Percentiles rank a stretch among this genome's conserved stretches.
phyloP scores from a whole-genome alignment of 2,329 filamentous ascomycete genomes.

The Arthroderma sp. region DNA sequence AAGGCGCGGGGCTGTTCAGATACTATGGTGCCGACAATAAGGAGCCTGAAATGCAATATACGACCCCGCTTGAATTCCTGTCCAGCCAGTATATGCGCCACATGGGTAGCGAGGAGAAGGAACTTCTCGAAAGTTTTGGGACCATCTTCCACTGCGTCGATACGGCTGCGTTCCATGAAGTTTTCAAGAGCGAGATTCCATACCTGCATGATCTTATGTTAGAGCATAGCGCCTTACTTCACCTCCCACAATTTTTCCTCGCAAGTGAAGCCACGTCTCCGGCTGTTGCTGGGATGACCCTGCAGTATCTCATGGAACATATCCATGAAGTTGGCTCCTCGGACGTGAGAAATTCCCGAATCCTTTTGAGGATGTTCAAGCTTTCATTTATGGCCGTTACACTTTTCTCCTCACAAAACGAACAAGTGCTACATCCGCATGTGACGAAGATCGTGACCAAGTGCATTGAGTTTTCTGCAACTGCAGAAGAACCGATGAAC shows the following conservation, averaged over 20 bases:
- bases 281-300: slow-evolving; percentile 93
- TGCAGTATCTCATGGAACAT: slow-evolving; percentile 93
- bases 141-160: slow-evolving; percentile 98
- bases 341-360: slow-evolving; percentile 84
- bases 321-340: slow-evolving; percentile 89
- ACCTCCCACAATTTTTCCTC: slow-evolving; percentile 95
- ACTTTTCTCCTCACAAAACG: slow-evolving; percentile 85
- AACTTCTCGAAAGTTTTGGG: slow-evolving; percentile 90
- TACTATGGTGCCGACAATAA: slow-evolving; percentile 90
- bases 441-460: slow-evolving; percentile 96
- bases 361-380: slow-evolving; percentile 89
- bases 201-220: slow-evolving; percentile 97
- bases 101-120: slow-evolving; percentile 91
- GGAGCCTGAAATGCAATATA: slow-evolving; percentile 57
- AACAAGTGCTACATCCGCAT: slow-evolving; percentile 87
- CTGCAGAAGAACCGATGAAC: slow-evolving; percentile 94
- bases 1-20: slow-evolving; percentile 89
- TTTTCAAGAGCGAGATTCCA: slow-evolving; percentile 94
- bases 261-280: slow-evolving; percentile 97
- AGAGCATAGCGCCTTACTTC: slow-evolving; percentile 82
- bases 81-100: slow-evolving; percentile 91
- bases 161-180: slow-evolving; percentile 94
- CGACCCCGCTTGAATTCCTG: slow-evolving; percentile 80
- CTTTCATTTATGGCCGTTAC: slow-evolving; percentile 99
- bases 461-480: slow-evolving; percentile 90